Base-by-base conservation (phyloP, 352 stramenopile species). In the Globisporangium barbulae region DNA sequence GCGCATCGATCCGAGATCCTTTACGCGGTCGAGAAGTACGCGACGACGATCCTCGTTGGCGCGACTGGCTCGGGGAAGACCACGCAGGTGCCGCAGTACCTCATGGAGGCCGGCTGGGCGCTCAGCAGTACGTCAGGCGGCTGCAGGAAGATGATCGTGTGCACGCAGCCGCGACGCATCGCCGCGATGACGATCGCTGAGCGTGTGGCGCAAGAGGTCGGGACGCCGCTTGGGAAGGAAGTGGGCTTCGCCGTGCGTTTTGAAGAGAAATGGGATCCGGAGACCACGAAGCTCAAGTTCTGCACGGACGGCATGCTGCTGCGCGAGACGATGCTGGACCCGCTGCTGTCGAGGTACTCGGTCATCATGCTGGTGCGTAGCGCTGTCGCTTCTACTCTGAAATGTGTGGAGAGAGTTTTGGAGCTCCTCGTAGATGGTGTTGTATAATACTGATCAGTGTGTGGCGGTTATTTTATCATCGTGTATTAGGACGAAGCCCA, bases 241-340 rank as follows among this genome's bases (percentile, higher is more conserved):
- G 97, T 94, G 7, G 98, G 98, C 3, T 99, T 99, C 61, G 96
- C 91, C 25, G 98, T 99, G 56, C 95, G 98, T n/a, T 99, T 99
- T 72, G 97, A 99, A 66, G 98, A 98, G 59, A 90, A 98, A 39
- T 92, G 81, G 78, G 76, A 90, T 33, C 67, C 79, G 1, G 63
- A 88, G 25, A 55, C 48, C 9, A 99, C 98, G n/a, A 76, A 91
- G 28, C 92, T 99, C 65, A 98, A 98, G 75, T 99, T 99, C 81
- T 98, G 99, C 82, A 99, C 98, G 15, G 98, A 99, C 75, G 98
- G 97, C 61, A 98, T 99, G 89, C 78, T 99, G 41, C 75, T 99
- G 48, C 83, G 98, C 48, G 98, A 99, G 73, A 91, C 82, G 5
- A 92, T 94, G 83, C 66, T 85, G 41, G 85, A 94, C 56, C 85